Evolutionary conservation across 2,329 filamentous ascomycete genomes (phyloP).

Genomic region (Aspergillus persii): DNA sequence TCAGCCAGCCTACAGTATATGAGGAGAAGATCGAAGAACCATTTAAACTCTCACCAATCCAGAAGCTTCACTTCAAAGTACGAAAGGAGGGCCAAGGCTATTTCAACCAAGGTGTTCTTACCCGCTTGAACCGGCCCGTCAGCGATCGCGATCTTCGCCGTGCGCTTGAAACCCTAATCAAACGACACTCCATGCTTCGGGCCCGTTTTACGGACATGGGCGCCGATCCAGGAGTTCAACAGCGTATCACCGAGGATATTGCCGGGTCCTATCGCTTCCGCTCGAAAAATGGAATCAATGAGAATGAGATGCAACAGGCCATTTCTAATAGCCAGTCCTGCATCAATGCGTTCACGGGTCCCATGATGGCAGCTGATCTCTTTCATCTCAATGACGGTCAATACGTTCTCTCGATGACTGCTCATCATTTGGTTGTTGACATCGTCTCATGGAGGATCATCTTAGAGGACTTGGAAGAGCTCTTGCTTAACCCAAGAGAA

Average conservation of each 20-base stretch:
- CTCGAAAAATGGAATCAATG: conserved; percentile 17
- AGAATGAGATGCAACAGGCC: conserved; percentile 22
- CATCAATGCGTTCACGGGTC: conserved; percentile 37
- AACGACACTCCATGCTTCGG: conserved; percentile 39
- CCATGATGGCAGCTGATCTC: conserved; percentile 44
- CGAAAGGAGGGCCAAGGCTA: conserved; percentile 34
- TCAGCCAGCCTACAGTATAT: conserved; percentile 33
- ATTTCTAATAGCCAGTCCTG: conserved; percentile 31
- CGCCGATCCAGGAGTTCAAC: conserved; percentile 19
- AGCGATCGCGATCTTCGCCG: conserved; percentile 21
- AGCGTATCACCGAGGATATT: conserved; percentile 31
- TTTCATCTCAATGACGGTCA: conserved; percentile 35
- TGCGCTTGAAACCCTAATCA: conserved; percentile 32
- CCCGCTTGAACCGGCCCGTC: conserved; percentile 28
- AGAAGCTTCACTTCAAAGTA: conserved; percentile 37
- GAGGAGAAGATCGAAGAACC: conserved; percentile 30
- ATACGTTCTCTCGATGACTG: conserved; percentile 34
- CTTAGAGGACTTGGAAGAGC: conserved; percentile 38
- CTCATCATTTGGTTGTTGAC: conserved; percentile 40
- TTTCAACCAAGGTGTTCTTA: conserved; percentile 41
- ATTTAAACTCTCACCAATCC: conserved; percentile 39
- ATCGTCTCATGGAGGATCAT: conserved; percentile 43
- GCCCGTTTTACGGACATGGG: conserved; percentile 29
- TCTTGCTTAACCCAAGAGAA: conserved; percentile 30
- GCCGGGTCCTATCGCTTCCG: conserved; percentile 29